These are phyloP conservation scores for Phytophthora meadii DNA, from an alignment of 352 stramenopile genomes.

Conservation along the genomic window DNA sequence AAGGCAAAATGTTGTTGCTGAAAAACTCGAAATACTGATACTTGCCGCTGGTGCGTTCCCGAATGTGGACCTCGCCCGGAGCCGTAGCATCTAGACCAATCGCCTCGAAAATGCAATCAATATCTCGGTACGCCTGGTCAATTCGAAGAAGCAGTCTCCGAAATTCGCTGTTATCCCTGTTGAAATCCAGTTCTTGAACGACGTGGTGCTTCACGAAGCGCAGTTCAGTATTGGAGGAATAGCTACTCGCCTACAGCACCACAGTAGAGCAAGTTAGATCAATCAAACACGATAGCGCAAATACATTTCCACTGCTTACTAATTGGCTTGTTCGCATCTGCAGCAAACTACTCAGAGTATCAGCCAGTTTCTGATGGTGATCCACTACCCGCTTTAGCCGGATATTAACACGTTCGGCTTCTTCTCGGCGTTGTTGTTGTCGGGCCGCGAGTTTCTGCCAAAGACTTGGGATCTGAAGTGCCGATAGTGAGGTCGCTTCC, in stretches of 20 bases:
- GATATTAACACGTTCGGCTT: constrained; percentile 27
- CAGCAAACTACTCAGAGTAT: constrained; percentile 36
- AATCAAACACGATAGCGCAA: not conserved
- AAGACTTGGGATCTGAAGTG: constrained; percentile 5
- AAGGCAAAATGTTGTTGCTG: constrained; percentile 40
- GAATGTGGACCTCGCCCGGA: constrained; percentile 25
- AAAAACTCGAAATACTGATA: constrained; percentile 35
- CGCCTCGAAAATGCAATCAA: constrained; percentile 25
- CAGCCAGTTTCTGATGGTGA: constrained; percentile 41
- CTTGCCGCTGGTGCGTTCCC: constrained; percentile 12
- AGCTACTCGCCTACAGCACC: constrained; percentile 4
- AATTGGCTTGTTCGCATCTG: constrained; percentile 23
- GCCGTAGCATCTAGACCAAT: constrained; percentile 20
- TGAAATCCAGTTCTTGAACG: constrained; percentile 5
- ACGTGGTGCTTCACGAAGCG: constrained; percentile 5
- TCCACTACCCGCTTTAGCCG: constrained; percentile 42
- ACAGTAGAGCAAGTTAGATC: no score
- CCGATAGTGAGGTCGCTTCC: not conserved
- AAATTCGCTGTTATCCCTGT: constrained; percentile 16
- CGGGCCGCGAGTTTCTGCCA: constrained; percentile 37
- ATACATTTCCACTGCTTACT: constrained; percentile 6
- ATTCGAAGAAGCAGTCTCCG: constrained; percentile 13
- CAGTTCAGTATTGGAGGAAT: not conserved
- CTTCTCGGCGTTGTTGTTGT: constrained; percentile 17
- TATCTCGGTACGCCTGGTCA: constrained; percentile 22